phyloP scores from a whole-genome alignment of 208 protist species.

The Tritrichomonas musculus region DNA sequence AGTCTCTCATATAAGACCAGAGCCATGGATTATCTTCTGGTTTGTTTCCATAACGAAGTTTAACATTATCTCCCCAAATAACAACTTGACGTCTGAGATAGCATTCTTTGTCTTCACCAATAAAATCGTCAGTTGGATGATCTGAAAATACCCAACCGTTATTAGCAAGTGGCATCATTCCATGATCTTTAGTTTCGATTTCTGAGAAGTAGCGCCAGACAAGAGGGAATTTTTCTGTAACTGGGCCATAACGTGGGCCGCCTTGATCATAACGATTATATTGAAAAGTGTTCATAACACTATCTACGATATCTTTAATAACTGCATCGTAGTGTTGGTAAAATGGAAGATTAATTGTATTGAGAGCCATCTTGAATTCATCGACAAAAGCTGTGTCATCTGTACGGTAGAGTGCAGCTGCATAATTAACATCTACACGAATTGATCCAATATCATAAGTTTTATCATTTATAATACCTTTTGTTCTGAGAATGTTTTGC shows the following conservation, averaged over 20 bases:
- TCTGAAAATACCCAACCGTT: neutral
- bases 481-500: neutral
- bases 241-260: neutral
- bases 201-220: neutral
- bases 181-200: neutral
- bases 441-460: conserved; percentile 1
- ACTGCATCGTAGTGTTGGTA: neutral
- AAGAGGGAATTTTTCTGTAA: neutral
- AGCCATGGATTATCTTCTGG: conserved; percentile 24
- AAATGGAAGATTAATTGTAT: neutral
- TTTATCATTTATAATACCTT: neutral
- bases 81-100: neutral
- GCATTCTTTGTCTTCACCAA: neutral
- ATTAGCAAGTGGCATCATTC: neutral
- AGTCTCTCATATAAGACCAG: neutral
- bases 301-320: neutral
- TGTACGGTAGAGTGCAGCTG: neutral
- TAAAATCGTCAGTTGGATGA: conserved; percentile 30
- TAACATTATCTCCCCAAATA: conserved; percentile 26
- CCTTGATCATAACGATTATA: neutral
- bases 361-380: neutral
- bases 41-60: neutral
- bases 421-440: neutral
- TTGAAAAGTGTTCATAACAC: neutral
- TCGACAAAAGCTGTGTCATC: neutral